Evolutionary conservation across 768 basidiomycete genomes (phyloP).

Genomic region (Hydnum rufescens): DNA sequence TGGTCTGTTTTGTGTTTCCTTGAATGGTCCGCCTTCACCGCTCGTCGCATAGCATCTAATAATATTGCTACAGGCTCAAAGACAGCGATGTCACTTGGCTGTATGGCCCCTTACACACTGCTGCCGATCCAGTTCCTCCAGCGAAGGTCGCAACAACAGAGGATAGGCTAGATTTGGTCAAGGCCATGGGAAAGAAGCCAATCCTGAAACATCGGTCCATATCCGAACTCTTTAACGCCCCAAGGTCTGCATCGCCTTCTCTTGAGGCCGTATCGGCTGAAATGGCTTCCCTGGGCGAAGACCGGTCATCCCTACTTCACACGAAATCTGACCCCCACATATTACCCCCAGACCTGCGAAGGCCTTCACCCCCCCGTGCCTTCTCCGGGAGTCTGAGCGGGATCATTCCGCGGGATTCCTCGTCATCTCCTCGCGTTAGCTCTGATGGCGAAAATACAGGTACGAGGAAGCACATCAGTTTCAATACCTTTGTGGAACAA

Average conservation of each 20-base stretch:
- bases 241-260: conserved; percentile 39
- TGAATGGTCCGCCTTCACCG: neutral
- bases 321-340: conserved; percentile 85
- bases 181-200: conserved; percentile 36
- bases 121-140: conserved; percentile 63
- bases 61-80: conserved; percentile 54
- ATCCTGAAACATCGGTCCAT: conserved; percentile 94
- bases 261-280: conserved; percentile 22
- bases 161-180: conserved; percentile 33
- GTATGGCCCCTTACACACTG: conserved; percentile 90
- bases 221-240: conserved; percentile 52
- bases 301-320: conserved; percentile 46
- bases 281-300: conserved; percentile 12
- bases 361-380: conserved; percentile 44
- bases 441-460: neutral
- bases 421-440: neutral
- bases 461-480: conserved; percentile 73
- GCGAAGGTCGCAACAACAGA: conserved; percentile 31
- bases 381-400: neutral
- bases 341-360: conserved; percentile 32
- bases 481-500: conserved; percentile 97
- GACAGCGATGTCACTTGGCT: conserved; percentile 99
- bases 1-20: conserved; percentile 36
- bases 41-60: neutral
- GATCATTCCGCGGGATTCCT: neutral